phyloP scores from a whole-genome alignment of 1,139 yeast species.

The Yamadazyma aaseri region DNA sequence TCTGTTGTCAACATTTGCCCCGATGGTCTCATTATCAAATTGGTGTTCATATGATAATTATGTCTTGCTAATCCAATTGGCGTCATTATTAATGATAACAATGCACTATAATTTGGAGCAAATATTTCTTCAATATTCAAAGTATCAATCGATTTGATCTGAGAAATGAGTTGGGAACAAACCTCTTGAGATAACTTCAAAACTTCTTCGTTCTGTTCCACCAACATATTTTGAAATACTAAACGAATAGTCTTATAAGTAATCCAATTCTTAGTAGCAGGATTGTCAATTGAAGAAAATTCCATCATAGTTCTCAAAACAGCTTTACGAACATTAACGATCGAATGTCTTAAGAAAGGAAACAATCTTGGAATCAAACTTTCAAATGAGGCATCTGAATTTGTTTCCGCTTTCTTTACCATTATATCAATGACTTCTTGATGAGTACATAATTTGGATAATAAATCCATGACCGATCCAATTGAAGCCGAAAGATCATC shows the following conservation, averaged over 20 bases:
- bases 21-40: slow-evolving; percentile 75
- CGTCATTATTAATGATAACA: slow-evolving; percentile 75
- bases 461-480: slow-evolving; percentile 92
- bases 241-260: slow-evolving; percentile 70
- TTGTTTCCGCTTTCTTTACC: slow-evolving; percentile 57
- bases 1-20: slow-evolving; percentile 49
- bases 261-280: slow-evolving; percentile 72
- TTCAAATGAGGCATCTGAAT: slow-evolving; percentile 57
- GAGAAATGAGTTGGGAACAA: slow-evolving; percentile 55
- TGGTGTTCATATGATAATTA: slow-evolving; percentile 79
- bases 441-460: slow-evolving; percentile 85
- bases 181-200: slow-evolving; percentile 62
- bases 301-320: slow-evolving; percentile 80
- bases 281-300: slow-evolving; percentile 69
- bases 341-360: slow-evolving; percentile 92
- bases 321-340: slow-evolving; percentile 86
- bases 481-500: slow-evolving; percentile 94
- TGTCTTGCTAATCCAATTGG: slow-evolving; percentile 94
- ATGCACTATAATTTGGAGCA: slow-evolving; percentile 54
- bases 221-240: slow-evolving; percentile 79
- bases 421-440: slow-evolving; percentile 72
- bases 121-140: slow-evolving; percentile 49
- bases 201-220: slow-evolving; percentile 83
- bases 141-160: slow-evolving; percentile 33
- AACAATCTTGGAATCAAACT: slow-evolving; percentile 84